Conservation (phyloP, 208 protist species). For the Acanthamoeba triangularis region DNA sequence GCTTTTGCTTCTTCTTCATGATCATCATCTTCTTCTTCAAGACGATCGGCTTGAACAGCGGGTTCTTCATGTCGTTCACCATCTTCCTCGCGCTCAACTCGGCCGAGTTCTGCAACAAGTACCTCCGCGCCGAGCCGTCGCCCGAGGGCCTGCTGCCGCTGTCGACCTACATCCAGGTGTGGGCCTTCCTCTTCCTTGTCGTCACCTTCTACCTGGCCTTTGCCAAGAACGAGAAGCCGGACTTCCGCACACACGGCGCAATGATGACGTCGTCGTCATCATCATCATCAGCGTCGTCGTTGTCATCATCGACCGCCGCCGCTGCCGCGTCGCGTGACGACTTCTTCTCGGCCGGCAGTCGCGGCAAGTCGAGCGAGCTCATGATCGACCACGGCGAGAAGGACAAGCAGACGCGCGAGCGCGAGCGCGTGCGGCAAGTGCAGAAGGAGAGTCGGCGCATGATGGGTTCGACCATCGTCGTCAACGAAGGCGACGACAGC, state of each 20-base stretch:
- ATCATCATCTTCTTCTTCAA: neutral
- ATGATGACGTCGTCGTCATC: too few species aligned
- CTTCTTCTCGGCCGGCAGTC: neutral
- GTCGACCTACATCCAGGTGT: conserved; percentile 49
- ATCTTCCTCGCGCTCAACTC: conserved; percentile 87
- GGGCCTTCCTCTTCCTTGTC: conserved; percentile 74
- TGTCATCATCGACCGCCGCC: too few species aligned
- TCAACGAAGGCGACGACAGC: neutral
- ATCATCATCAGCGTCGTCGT: too few species aligned
- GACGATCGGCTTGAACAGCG: conserved; percentile 85
- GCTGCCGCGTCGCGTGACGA: neutral
- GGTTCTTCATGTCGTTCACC: conserved; percentile 86
- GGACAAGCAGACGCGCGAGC: conserved; percentile 15
- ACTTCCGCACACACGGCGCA: neutral
- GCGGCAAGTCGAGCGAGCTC: neutral
- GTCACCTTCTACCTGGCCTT: conserved; percentile 78
- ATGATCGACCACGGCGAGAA: conserved; percentile 28
- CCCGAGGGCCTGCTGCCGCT: conserved; percentile 51
- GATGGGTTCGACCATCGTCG: neutral
- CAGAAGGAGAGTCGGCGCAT: neutral
- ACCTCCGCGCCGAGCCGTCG: conserved; percentile 54
- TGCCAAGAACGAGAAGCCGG: conserved; percentile 72
- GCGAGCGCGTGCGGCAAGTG: neutral
- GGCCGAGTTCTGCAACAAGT: conserved; percentile 81
- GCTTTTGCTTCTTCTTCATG: neutral